Percentiles rank a stretch among this genome's conserved stretches.
Evolutionary conservation across 495 filamentous ascomycete genomes (phyloP).

Genomic region (Penicillium herquei): DNA sequence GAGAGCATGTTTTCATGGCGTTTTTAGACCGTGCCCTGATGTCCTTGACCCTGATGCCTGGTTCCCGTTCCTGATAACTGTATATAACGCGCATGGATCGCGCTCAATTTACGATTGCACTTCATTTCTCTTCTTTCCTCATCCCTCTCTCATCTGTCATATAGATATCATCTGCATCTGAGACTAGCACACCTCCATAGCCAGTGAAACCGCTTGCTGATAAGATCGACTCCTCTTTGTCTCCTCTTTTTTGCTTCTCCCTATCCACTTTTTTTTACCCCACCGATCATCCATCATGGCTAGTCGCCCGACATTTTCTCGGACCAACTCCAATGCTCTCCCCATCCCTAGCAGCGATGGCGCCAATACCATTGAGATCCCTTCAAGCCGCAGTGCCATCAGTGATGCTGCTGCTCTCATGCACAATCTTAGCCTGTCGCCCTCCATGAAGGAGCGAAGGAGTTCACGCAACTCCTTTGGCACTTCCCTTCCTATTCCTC

Average conservation of each 20-base stretch:
- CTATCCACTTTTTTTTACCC: conserved; percentile 3
- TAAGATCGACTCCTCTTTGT: conserved; percentile 4
- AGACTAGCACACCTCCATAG: conserved; percentile 3
- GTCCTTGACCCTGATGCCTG: neutral
- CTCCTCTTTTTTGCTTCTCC: conserved; percentile 10
- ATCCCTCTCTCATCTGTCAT: neutral
- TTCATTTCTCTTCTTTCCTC: neutral
- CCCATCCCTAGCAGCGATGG: conserved; percentile 46
- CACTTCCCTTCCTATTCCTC: conserved; percentile 71
- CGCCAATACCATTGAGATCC: conserved; percentile 65
- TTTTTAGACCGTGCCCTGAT: neutral
- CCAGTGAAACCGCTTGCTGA: conserved; percentile 6
- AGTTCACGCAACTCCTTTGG: conserved; percentile 80
- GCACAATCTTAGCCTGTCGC: conserved; percentile 67
- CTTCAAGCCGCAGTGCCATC: conserved; percentile 65
- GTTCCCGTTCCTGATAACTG: neutral
- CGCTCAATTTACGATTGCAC: neutral
- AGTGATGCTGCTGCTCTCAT: conserved; percentile 68
- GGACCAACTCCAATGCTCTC: conserved; percentile 23
- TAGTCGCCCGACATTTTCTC: conserved; percentile 1
- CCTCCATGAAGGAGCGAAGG: conserved; percentile 64
- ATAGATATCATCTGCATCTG: conserved; percentile 6
- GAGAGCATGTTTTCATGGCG: neutral
- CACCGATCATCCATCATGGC: conserved; percentile 51
- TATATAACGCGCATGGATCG: conserved; percentile 13